A percentile compares a stretch with the other conserved stretches of the same genome.
phyloP scores from a whole-genome alignment of 768 basidiomycete species.

The Rhodocollybia butyracea region DNA sequence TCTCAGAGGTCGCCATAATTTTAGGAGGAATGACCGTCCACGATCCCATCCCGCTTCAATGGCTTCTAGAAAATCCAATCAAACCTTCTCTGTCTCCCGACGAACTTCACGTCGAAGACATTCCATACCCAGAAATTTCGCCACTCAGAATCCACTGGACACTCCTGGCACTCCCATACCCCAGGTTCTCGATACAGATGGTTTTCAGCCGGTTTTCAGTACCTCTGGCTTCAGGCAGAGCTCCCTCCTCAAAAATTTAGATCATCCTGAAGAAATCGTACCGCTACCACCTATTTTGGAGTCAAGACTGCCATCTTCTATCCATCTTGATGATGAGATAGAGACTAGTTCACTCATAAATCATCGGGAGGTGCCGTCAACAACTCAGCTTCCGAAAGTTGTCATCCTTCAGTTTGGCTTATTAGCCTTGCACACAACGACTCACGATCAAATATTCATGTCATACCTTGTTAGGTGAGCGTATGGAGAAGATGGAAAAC shows the following conservation, averaged over 20 bases:
- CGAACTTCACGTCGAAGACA: neutral
- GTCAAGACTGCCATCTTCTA: neutral
- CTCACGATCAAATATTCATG: conserved; percentile 89
- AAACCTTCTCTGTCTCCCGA: neutral
- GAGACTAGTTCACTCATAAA: neutral
- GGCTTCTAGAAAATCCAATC: neutral
- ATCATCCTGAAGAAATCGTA: too few species aligned
- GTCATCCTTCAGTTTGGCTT: conserved; percentile 91
- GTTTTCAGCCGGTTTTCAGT: too few species aligned
- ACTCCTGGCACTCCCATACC: too few species aligned
- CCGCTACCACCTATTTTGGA: neutral
- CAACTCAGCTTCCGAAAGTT: conserved; percentile 56
- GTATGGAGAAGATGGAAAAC: too few species aligned
- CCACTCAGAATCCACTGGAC: too few species aligned
- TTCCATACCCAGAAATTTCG: too few species aligned
- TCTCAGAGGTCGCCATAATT: neutral
- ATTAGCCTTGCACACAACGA: conserved; percentile 84
- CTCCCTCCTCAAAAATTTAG: too few species aligned
- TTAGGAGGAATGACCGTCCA: neutral
- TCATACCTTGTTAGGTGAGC: conserved; percentile 87
- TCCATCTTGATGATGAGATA: neutral
- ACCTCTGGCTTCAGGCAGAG: too few species aligned
- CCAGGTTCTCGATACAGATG: too few species aligned
- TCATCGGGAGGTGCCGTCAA: neutral
- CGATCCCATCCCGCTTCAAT: neutral